Percentiles rank a stretch among this genome's conserved stretches.
These are phyloP conservation scores for Myxozyma kluyveri DNA, from an alignment of 805 yeast species.

Conservation along the genomic window DNA sequence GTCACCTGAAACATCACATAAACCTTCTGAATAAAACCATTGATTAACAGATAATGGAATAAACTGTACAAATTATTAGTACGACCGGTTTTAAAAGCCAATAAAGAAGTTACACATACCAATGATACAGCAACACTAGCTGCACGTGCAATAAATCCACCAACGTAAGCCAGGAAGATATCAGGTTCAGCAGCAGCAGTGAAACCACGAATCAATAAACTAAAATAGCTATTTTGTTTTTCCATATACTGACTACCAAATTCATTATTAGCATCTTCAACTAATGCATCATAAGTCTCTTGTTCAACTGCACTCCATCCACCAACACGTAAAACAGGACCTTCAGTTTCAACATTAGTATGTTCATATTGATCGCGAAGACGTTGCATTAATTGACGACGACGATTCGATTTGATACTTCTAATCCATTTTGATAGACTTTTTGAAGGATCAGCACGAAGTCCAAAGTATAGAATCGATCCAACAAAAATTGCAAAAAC, in stretches of 20 bases:
- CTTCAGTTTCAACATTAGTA: constrained; percentile 18
- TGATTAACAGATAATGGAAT: constrained; percentile 62
- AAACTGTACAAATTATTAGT: too few relatives aligned
- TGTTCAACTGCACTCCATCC: constrained; percentile 32
- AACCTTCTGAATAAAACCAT: constrained; percentile 51
- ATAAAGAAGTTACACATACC: constrained; percentile 1
- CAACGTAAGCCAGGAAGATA: constrained; percentile 56
- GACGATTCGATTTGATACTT: constrained; percentile 29
- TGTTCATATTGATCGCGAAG: constrained; percentile 1
- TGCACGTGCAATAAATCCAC: constrained; percentile 62
- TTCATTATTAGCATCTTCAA: constrained; percentile 19
- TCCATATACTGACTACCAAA: constrained; percentile 20
- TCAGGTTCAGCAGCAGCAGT: constrained; percentile 45
- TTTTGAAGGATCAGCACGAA: constrained; percentile 47
- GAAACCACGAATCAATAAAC: constrained; percentile 49
- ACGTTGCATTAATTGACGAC: constrained; percentile 21
- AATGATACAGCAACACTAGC: constrained; percentile 47
- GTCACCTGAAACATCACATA: constrained; percentile 40
- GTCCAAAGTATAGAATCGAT: constrained; percentile 42
- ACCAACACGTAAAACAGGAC: not conserved
- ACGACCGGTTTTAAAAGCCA: constrained; percentile 38
- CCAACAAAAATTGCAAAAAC: constrained; percentile 43
- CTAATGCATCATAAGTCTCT: constrained; percentile 34
- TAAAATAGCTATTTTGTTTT: constrained; percentile 38
- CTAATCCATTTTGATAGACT: constrained; percentile 36